Evolutionary conservation across 306 rosid species (phyloP).

Genomic region (Citrullus colocynthis): DNA sequence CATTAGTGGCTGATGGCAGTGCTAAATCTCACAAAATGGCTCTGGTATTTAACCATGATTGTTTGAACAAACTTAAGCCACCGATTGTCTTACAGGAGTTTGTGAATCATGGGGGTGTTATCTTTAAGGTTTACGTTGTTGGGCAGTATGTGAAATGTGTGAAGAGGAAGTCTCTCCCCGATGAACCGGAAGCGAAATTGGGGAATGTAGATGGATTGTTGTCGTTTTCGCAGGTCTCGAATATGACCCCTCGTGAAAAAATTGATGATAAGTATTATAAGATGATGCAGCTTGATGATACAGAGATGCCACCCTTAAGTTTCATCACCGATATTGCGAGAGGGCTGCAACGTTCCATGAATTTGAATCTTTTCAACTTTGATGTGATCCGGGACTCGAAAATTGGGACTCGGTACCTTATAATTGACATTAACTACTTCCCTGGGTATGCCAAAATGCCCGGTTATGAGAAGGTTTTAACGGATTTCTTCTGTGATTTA

Average conservation of each 20-base stretch:
- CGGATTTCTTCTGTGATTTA: conserved; percentile 75
- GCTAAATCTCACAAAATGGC: conserved; percentile 89
- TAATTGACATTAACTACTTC: conserved; percentile 84
- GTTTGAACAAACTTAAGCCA: conserved; percentile 56
- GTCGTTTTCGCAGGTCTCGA: conserved; percentile 82
- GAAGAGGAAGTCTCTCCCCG: conserved; percentile 82
- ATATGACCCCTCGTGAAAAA: conserved; percentile 38
- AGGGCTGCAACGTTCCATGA: conserved; percentile 46
- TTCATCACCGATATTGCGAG: conserved; percentile 51
- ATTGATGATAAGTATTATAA: conserved; percentile 56
- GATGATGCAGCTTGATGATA: conserved; percentile 65
- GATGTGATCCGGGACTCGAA: conserved; percentile 77
- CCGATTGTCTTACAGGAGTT: conserved; percentile 90
- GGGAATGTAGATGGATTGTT: conserved; percentile 44
- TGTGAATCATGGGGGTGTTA: conserved; percentile 85
- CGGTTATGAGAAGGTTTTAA: conserved; percentile 59
- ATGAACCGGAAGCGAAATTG: conserved; percentile 48
- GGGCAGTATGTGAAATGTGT: conserved; percentile 67
- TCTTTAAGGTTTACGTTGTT: conserved; percentile 80
- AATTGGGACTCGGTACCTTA: conserved; percentile 66
- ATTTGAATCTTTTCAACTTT: conserved; percentile 69
- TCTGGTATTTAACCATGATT: conserved; percentile 50
- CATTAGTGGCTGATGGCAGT: conserved; percentile 81
- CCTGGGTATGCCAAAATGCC: conserved; percentile 99
- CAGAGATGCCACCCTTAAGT: conserved; percentile 74